Conservation (phyloP, 345 rosid genomes). For the Brassica incana region DNA sequence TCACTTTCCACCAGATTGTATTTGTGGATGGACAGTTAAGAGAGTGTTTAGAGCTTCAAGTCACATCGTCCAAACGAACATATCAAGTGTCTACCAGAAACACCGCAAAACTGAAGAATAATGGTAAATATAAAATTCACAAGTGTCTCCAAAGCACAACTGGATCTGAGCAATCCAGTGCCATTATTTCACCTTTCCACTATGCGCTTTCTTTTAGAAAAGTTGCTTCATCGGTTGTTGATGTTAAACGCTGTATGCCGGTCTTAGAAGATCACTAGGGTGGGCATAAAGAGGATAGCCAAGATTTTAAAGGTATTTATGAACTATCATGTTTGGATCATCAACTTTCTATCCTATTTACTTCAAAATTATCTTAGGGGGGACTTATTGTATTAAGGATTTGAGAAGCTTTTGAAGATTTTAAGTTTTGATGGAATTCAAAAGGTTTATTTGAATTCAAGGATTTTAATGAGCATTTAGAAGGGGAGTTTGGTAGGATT, state of each 20-base stretch:
- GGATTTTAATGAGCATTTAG: background rate
- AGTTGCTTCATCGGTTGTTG: background rate
- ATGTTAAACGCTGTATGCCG: background rate
- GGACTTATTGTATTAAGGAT: background rate
- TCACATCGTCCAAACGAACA: background rate
- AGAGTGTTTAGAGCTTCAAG: background rate
- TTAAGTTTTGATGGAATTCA: background rate
- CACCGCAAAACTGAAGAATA: background rate
- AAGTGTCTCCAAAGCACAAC: background rate
- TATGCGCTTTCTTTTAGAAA: background rate
- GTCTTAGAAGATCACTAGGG: no score
- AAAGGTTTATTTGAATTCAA: background rate
- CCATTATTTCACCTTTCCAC: background rate
- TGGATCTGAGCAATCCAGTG: background rate
- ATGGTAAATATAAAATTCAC: background rate
- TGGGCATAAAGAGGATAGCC: no score
- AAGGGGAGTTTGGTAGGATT: background rate
- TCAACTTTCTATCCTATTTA: no score
- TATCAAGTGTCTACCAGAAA: background rate
- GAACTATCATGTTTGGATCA: no score
- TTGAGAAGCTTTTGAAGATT: background rate
- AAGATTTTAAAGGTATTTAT: no score
- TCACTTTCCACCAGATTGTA: background rate
- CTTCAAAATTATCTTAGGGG: background rate
- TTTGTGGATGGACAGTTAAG: background rate